Conservation (phyloP, 1,284 basidiomycete genomes). For the Marasmius tenuissimus region DNA sequence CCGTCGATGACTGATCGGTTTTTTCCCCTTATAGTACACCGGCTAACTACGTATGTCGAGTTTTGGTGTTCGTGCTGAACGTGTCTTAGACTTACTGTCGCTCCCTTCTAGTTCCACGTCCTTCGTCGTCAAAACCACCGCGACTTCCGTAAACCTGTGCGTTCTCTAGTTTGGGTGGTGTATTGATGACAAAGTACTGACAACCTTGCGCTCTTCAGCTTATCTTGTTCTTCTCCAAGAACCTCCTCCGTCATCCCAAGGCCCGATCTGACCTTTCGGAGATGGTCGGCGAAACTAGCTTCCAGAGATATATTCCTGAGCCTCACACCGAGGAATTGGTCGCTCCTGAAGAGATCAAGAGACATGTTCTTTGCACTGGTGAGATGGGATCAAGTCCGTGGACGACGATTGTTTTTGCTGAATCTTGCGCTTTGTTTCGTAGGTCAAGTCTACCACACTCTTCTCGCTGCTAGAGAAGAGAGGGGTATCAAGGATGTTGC, state of each 20-base stretch:
- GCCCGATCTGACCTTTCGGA: slow-evolving; percentile 88
- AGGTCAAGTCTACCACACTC: slow-evolving; percentile 94
- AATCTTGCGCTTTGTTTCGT: slow-evolving; percentile 2
- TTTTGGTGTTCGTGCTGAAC: background rate
- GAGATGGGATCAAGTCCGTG: slow-evolving; percentile 5
- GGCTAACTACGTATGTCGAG: slow-evolving; percentile 76
- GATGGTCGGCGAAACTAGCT: slow-evolving; percentile 86
- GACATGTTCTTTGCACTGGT: slow-evolving; percentile 90
- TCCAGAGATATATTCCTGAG: slow-evolving; percentile 94
- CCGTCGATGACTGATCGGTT: slow-evolving; percentile 9
- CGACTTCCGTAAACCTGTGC: slow-evolving; percentile 92
- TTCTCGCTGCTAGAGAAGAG: slow-evolving; percentile 88
- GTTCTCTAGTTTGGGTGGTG: slow-evolving; percentile 18
- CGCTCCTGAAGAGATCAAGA: slow-evolving; percentile 83
- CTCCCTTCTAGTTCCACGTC: slow-evolving; percentile 76
- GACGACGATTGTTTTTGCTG: slow-evolving; percentile 6
- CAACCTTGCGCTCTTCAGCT: slow-evolving; percentile 43
- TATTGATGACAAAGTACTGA: background rate
- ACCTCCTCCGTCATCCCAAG: slow-evolving; percentile 88
- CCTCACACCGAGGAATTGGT: slow-evolving; percentile 71
- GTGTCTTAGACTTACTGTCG: slow-evolving; percentile 6
- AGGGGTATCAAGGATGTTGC: slow-evolving; percentile 90
- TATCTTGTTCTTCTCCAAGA: slow-evolving; percentile 96
- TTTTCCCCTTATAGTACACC: slow-evolving; percentile 59
- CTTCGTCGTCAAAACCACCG: slow-evolving; percentile 93